These are phyloP conservation scores for Trichoderma cornu-damae DNA, from an alignment of 2,329 filamentous ascomycete species.

Conservation along the genomic window DNA sequence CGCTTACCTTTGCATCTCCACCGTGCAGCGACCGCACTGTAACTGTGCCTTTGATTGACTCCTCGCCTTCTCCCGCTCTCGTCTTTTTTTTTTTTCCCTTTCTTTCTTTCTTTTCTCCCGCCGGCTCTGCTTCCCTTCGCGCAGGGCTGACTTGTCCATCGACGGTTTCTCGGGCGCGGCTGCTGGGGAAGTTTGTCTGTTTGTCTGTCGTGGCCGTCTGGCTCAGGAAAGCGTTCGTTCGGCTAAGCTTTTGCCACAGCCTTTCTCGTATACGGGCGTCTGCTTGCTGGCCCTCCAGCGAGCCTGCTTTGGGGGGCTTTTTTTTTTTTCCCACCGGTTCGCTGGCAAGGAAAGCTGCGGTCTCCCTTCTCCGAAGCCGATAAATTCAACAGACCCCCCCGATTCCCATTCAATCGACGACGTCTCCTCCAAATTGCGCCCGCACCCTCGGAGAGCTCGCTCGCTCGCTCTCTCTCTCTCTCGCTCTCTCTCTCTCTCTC, in stretches of 20 bases:
- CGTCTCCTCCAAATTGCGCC: not conserved
- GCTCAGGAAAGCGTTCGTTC: slow-evolving; percentile 12
- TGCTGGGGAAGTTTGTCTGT: slow-evolving; percentile 13
- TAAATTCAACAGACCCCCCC: not conserved
- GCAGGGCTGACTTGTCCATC: slow-evolving; percentile 8
- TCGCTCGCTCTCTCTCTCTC: too few species aligned
- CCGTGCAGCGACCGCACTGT: slow-evolving; percentile 10
- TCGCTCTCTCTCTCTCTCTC: too few species aligned
- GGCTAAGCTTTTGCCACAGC: slow-evolving; percentile 8
- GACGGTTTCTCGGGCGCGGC: slow-evolving; percentile 7
- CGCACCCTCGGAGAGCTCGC: not conserved
- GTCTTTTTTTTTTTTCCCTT: not conserved
- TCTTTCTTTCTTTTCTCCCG: not conserved
- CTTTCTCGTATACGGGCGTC: not conserved
- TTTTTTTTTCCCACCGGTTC: not conserved
- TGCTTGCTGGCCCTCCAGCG: slow-evolving; percentile 4
- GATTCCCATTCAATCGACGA: not conserved
- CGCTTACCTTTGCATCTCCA: slow-evolving; percentile 9
- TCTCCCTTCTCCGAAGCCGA: not conserved
- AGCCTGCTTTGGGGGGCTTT: not conserved
- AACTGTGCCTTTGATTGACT: slow-evolving; percentile 4
- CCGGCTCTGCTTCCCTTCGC: slow-evolving; percentile 7
- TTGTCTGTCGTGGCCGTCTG: too few species aligned
- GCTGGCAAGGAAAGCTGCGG: not conserved
- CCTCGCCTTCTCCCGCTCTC: not conserved